Percentiles rank a stretch among this genome's conserved stretches.
These are phyloP conservation scores for Juncus effusus DNA, from an alignment of 176 grass and related monocot genomes.

Conservation along the genomic window DNA sequence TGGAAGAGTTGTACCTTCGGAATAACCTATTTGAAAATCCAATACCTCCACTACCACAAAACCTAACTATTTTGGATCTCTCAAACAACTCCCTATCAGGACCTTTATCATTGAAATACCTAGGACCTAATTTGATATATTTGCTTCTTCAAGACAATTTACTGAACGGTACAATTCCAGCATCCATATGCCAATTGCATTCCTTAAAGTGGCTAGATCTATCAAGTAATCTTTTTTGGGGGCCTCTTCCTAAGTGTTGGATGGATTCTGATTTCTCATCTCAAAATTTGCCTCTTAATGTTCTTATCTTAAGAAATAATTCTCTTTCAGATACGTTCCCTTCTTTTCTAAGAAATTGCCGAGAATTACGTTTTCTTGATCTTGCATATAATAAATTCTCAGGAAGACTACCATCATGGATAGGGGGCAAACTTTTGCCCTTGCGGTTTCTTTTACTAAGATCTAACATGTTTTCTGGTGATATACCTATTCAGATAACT, in stretches of 20 bases:
- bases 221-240: constrained; percentile 10
- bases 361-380: constrained; percentile 21
- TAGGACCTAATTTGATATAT: neutral
- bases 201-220: constrained; percentile 16
- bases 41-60: constrained; percentile 12
- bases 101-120: constrained; percentile 14
- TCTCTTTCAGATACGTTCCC: constrained; percentile 32
- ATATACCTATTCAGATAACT: constrained; percentile 21
- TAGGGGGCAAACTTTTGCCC: neutral
- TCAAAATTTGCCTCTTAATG: too few relatives aligned
- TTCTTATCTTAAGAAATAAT: constrained; percentile 21
- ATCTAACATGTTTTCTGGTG: constrained; percentile 1
- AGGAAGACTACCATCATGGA: neutral
- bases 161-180: constrained; percentile 1
- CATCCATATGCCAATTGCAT: constrained; percentile 9
- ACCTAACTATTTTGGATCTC: constrained; percentile 13
- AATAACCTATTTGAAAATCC: neutral
- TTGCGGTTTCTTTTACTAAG: neutral
- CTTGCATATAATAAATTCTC: constrained; percentile 5
- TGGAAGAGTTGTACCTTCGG: neutral
- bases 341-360: constrained; percentile 11
- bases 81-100: constrained; percentile 22
- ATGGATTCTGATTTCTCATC: neutral
- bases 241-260: constrained; percentile 12
- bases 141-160: neutral